phyloP scores from a whole-genome alignment of 495 filamentous ascomycete genomes.

The Neurospora tetrasperma region DNA sequence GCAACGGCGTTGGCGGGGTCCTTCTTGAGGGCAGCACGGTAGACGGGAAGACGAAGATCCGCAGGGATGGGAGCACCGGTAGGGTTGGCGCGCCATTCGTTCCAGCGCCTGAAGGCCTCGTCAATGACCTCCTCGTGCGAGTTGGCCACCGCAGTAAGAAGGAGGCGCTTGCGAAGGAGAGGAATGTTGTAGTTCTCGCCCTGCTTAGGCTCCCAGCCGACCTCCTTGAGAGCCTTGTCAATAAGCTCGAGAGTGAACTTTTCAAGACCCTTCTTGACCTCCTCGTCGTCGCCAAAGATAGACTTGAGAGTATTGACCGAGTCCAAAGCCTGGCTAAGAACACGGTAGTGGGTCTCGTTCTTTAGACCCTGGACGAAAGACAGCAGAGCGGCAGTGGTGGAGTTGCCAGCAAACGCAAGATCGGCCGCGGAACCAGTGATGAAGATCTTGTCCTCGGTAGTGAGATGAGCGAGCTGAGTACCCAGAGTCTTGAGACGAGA shows the following conservation, averaged over 20 bases:
- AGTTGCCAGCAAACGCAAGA: conserved; percentile 76
- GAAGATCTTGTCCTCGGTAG: conserved; percentile 81
- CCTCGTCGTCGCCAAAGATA: conserved; percentile 44
- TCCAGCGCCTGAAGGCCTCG: conserved; percentile 67
- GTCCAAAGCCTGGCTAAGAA: conserved; percentile 75
- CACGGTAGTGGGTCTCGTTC: conserved; percentile 71
- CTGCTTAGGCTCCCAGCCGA: conserved; percentile 74
- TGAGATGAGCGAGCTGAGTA: conserved; percentile 57
- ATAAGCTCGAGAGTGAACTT: conserved; percentile 64
- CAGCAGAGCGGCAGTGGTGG: conserved; percentile 67
- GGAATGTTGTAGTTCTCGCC: conserved; percentile 73
- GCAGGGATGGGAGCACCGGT: conserved; percentile 64
- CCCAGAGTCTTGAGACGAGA: conserved; percentile 69
- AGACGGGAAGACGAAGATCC: conserved; percentile 67
- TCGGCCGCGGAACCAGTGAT: conserved; percentile 87
- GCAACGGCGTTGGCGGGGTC: conserved; percentile 53
- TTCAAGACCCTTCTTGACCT: conserved; percentile 51
- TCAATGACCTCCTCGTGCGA: conserved; percentile 60
- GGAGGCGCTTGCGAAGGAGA: conserved; percentile 70
- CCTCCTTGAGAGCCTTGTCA: conserved; percentile 55
- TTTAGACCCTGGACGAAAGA: conserved; percentile 72
- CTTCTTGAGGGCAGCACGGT: conserved; percentile 65
- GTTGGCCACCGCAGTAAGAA: conserved; percentile 59
- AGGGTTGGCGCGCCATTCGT: conserved; percentile 55
- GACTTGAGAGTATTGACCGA: conserved; percentile 47